These are phyloP conservation scores for Linum usitatissimum DNA, from an alignment of 345 rosid genomes.

Conservation along the genomic window DNA sequence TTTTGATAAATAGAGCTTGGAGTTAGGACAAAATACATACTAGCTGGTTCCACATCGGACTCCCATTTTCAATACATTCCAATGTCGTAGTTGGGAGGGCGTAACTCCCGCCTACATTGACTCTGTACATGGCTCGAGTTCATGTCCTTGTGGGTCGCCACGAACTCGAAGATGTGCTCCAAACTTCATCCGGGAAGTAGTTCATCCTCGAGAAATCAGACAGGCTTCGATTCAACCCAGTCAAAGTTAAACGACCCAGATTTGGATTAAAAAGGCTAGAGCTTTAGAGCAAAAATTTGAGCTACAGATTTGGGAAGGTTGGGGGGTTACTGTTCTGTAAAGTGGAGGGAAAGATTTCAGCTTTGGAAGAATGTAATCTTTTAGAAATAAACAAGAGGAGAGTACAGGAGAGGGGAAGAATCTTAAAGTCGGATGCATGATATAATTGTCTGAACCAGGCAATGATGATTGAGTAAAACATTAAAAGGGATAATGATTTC, in stretches of 20 bases:
- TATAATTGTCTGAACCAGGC: slow-evolving; percentile 8
- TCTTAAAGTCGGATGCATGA: slow-evolving; percentile 6
- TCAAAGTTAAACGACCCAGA: slow-evolving; percentile 9
- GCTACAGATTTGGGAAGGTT: no score
- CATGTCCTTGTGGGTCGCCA: slow-evolving; percentile 57
- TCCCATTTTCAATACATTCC: background rate
- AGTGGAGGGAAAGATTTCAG: slow-evolving; percentile 9
- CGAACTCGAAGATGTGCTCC: slow-evolving; percentile 78
- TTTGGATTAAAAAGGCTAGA: background rate
- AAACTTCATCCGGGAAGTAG: slow-evolving; percentile 92
- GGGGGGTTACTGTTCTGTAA: background rate
- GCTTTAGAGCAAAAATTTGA: background rate
- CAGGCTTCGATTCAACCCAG: background rate
- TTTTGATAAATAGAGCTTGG: background rate
- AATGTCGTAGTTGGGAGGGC: background rate
- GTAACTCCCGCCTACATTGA: background rate
- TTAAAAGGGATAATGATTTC: background rate
- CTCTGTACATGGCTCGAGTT: slow-evolving; percentile 32
- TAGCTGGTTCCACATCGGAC: background rate
- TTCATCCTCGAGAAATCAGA: slow-evolving; percentile 38
- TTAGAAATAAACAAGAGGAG: background rate
- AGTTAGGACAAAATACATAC: background rate
- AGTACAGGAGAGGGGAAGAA: background rate
- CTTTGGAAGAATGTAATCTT: slow-evolving; percentile 2
- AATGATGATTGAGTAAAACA: slow-evolving; percentile 14